Evolutionary conservation across 257 asterid species (phyloP).

Genomic region (Coffea canephora): DNA sequence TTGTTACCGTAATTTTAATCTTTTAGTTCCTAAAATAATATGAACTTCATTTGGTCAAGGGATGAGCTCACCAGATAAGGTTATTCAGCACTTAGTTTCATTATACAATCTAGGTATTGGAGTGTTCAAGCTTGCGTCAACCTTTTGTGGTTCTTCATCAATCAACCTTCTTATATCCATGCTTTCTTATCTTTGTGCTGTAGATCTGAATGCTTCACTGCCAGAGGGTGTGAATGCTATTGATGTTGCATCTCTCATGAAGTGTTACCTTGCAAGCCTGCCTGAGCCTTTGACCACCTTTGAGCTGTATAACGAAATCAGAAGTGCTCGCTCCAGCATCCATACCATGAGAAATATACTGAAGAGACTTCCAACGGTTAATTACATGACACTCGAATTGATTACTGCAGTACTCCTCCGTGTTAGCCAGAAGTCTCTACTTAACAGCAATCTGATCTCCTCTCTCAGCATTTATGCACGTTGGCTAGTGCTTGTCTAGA

Average conservation of each 20-base stretch:
- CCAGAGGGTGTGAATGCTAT: constrained; percentile 70
- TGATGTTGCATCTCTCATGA: constrained; percentile 75
- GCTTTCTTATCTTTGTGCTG: constrained; percentile 14
- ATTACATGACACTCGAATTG: constrained; percentile 85
- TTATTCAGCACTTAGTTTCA: constrained; percentile 64
- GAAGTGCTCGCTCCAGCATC: constrained; percentile 65
- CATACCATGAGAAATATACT: constrained; percentile 63
- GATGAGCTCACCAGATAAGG: constrained; percentile 67
- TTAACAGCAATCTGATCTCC: constrained; percentile 50
- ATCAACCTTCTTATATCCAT: constrained; percentile 3
- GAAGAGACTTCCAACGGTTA: constrained; percentile 81
- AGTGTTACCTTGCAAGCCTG: constrained; percentile 86
- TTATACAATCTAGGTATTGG: constrained; percentile 72
- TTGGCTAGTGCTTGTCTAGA: not conserved
- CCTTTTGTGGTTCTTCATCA: constrained; percentile 12
- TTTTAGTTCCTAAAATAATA: not conserved
- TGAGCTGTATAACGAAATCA: constrained; percentile 65
- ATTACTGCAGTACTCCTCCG: constrained; percentile 73
- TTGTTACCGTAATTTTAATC: not conserved
- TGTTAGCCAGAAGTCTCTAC: constrained; percentile 78
- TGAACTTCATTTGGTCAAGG: constrained; percentile 41
- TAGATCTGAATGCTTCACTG: constrained; percentile 67
- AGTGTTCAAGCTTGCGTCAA: constrained; percentile 6
- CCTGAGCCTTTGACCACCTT: constrained; percentile 87
- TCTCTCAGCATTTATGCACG: not conserved